Conservation (phyloP, 805 yeast species). For the Metschnikowia hibisci region DNA sequence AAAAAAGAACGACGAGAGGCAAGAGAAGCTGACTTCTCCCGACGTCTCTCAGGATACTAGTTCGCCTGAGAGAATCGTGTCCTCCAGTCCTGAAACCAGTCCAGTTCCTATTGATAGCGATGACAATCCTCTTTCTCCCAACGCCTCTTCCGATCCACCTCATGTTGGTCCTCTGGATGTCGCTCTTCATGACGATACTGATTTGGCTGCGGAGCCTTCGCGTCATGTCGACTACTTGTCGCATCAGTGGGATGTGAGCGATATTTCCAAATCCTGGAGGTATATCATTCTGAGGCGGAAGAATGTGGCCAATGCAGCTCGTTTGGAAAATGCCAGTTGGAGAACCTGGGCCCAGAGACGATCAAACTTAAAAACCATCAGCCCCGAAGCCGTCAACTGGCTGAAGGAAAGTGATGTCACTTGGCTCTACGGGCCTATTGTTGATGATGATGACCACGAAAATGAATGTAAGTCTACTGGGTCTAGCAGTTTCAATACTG, state of each 20-base stretch:
- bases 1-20: conserved; percentile 12
- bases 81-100: conserved; percentile 2
- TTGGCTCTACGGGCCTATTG: conserved; percentile 93
- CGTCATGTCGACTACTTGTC: conserved; percentile 93
- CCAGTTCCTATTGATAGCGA: conserved; percentile 6
- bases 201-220: conserved; percentile 73
- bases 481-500: conserved; percentile 23
- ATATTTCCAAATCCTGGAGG: conserved; percentile 93
- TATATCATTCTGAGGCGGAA: conserved; percentile 80
- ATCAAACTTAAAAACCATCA: conserved; percentile 64
- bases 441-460: conserved; percentile 39
- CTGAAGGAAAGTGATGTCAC: conserved; percentile 95
- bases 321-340: conserved; percentile 68
- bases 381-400: conserved; percentile 94
- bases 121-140: conserved; percentile 9
- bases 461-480: conserved; percentile 20
- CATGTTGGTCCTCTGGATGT: conserved; percentile 21
- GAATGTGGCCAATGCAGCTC: conserved; percentile 63
- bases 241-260: conserved; percentile 93
- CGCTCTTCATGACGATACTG: conserved; percentile 80
- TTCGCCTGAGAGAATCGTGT: not conserved
- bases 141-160: conserved; percentile 20
- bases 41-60: not conserved
- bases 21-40: conserved; percentile 2
- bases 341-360: conserved; percentile 90